These are phyloP conservation scores for Colletotrichum tamarilloi DNA, from an alignment of 2,329 filamentous ascomycete species.

Conservation along the genomic window DNA sequence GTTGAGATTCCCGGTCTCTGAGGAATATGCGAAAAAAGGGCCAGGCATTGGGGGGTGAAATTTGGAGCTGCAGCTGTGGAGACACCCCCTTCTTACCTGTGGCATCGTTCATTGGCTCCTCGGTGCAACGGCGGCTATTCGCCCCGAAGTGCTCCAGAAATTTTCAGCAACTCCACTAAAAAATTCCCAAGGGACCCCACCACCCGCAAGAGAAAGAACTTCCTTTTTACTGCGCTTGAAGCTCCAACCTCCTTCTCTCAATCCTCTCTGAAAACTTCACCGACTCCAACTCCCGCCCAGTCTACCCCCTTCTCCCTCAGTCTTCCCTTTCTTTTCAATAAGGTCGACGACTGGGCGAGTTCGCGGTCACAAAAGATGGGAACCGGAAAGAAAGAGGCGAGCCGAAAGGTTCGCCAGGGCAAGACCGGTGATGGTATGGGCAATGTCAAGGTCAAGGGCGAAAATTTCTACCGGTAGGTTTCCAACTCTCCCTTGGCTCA, in stretches of 20 bases:
- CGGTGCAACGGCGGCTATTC: conserved; percentile 23
- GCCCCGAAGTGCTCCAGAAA: conserved; percentile 33
- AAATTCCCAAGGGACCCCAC: conserved; percentile 31
- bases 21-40: not conserved
- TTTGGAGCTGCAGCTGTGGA: not conserved
- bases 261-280: conserved; percentile 25
- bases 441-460: conserved; percentile 94
- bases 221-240: conserved; percentile 19
- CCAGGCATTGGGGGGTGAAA: not conserved
- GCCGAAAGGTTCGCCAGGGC: conserved; percentile 84
- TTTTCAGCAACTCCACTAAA: conserved; percentile 33
- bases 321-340: conserved; percentile 37
- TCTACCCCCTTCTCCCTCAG: conserved; percentile 1
- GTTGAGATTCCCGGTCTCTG: not conserved
- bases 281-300: conserved; percentile 31
- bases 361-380: conserved; percentile 70
- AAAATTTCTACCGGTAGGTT: conserved; percentile 91
- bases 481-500: not conserved
- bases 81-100: not conserved
- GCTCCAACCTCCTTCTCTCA: conserved; percentile 36
- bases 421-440: conserved; percentile 87
- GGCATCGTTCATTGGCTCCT: conserved; percentile 15
- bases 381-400: conserved; percentile 90
- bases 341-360: conserved; percentile 31
- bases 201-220: conserved; percentile 30